Evolutionary conservation across 2,329 filamentous ascomycete genomes (phyloP).

Genomic region (Colletotrichum sp.): DNA sequence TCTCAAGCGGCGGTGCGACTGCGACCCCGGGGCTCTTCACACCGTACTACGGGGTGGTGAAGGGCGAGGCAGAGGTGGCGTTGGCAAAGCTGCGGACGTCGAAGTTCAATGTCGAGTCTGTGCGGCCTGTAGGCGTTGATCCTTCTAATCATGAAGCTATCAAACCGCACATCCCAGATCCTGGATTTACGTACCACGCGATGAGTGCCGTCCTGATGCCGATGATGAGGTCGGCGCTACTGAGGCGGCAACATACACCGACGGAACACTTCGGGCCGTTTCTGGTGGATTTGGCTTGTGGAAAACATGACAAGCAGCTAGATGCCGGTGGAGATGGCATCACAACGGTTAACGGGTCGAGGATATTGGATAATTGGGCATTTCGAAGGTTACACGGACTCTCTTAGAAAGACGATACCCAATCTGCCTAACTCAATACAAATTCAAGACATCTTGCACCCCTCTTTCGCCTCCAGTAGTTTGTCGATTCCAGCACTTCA

Average conservation of each 20-base stretch:
- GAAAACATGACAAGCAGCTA: slow-evolving; percentile 32
- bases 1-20: slow-evolving; percentile 70
- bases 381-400: slow-evolving; percentile 38
- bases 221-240: slow-evolving; percentile 22
- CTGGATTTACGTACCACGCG: slow-evolving; percentile 21
- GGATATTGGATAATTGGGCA: slow-evolving; percentile 38
- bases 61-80: slow-evolving; percentile 68
- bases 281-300: slow-evolving; percentile 50
- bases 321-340: slow-evolving; percentile 31
- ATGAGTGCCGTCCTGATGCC: slow-evolving; percentile 26
- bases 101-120: slow-evolving; percentile 58
- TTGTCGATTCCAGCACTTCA: background rate
- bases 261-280: slow-evolving; percentile 49
- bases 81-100: slow-evolving; percentile 57
- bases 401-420: background rate
- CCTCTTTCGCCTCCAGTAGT: background rate
- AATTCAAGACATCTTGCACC: background rate
- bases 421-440: background rate
- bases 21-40: slow-evolving; percentile 60
- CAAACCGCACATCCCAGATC: slow-evolving; percentile 43
- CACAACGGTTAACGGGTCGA: slow-evolving; percentile 32
- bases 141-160: slow-evolving; percentile 42
- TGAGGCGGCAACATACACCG: slow-evolving; percentile 39
- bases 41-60: slow-evolving; percentile 65
- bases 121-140: slow-evolving; percentile 68